Evolutionary conservation across 495 filamentous ascomycete genomes (phyloP).

Genomic region (Annulohypoxylon stygium): DNA sequence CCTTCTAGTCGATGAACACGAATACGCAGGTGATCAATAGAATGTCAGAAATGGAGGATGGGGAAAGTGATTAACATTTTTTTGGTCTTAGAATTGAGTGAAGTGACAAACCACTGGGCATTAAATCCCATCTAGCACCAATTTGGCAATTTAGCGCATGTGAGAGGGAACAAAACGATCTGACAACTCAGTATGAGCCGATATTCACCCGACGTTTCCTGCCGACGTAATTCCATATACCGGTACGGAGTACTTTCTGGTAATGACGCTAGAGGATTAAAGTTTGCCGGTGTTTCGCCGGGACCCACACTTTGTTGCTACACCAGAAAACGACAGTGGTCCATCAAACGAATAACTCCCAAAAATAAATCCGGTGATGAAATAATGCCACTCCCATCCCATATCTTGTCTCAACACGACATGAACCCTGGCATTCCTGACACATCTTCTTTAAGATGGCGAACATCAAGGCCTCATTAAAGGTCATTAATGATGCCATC

Average conservation of each 20-base stretch:
- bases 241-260: neutral
- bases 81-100: neutral
- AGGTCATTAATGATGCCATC: slow-evolving; percentile 82
- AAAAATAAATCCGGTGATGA: slow-evolving; percentile 39
- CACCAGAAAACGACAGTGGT: slow-evolving; percentile 2
- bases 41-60: slow-evolving; percentile 3
- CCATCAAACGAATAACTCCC: slow-evolving; percentile 1
- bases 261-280: neutral
- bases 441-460: slow-evolving; percentile 57
- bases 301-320: slow-evolving; percentile 1
- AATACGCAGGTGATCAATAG: slow-evolving; percentile 26
- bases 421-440: slow-evolving; percentile 26
- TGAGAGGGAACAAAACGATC: neutral
- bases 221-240: slow-evolving; percentile 18
- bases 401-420: slow-evolving; percentile 23
- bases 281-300: slow-evolving; percentile 26
- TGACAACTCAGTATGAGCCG: slow-evolving; percentile 19
- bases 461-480: slow-evolving; percentile 80
- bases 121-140: neutral
- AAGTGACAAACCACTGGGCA: neutral
- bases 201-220: slow-evolving; percentile 25
- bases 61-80: neutral
- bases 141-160: too few species aligned
- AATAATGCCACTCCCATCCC: slow-evolving; percentile 28
- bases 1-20: neutral